Conservation (phyloP, 2,329 filamentous ascomycete genomes). For the Chaetomium sp. region DNA sequence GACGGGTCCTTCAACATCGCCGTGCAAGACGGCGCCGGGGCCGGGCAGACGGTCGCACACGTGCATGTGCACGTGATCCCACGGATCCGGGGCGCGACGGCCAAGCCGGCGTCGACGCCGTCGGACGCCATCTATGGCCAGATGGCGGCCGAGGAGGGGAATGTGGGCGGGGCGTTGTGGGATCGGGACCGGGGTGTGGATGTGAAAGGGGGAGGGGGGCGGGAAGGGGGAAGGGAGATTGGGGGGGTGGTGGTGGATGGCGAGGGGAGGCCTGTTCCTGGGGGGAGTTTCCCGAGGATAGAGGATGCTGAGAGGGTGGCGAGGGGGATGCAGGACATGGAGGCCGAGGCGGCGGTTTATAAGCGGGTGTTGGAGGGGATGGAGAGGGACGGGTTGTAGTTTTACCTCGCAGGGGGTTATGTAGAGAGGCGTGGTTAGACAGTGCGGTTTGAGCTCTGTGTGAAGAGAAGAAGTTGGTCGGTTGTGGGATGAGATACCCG, state of each 20-base stretch:
- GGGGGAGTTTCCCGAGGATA: conserved; percentile 65
- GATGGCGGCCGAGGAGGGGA: conserved; percentile 82
- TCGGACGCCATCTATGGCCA: conserved; percentile 77
- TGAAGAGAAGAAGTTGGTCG: background rate
- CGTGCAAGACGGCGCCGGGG: conserved; percentile 87
- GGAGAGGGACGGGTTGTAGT: conserved; percentile 35
- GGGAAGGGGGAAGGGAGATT: conserved; percentile 29
- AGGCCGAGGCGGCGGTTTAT: conserved; percentile 71
- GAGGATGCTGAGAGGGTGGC: conserved; percentile 71
- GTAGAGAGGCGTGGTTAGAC: background rate
- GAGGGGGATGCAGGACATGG: conserved; percentile 75
- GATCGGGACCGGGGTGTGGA: conserved; percentile 44
- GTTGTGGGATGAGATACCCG: background rate
- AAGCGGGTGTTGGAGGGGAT: conserved; percentile 52
- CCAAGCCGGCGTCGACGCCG: conserved; percentile 45
- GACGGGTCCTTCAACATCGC: conserved; percentile 80
- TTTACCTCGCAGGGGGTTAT: background rate
- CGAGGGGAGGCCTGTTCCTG: conserved; percentile 48
- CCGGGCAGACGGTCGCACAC: conserved; percentile 92
- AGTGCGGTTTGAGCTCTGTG: background rate
- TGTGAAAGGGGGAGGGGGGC: conserved; percentile 18
- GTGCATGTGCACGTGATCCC: conserved; percentile 93
- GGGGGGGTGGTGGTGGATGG: background rate
- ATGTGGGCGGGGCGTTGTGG: conserved; percentile 72
- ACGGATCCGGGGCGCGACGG: conserved; percentile 59